Base-by-base conservation (phyloP, 2,329 filamentous ascomycete genomes). In the Talaromyces sp. region DNA sequence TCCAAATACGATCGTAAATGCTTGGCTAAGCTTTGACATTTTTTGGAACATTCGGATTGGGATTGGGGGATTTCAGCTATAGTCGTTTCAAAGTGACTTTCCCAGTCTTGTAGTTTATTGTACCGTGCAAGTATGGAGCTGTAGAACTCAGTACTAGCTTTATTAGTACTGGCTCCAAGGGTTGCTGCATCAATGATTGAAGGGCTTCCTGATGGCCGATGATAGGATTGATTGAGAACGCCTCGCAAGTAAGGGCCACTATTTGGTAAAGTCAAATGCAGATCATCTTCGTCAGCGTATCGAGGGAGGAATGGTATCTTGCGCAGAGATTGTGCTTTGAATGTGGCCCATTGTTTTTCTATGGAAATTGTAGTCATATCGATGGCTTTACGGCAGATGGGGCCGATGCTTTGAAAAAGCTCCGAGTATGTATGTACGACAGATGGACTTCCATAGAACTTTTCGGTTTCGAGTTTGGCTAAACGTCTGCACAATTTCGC, bases 401-500 rank as follows among this genome's bases (percentile, higher is more conserved):
- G 31, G n/a, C 5, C 11, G 25, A 50, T 17, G n/a, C 17, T 8
- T 19, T 8, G 7, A 7, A 61, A 39, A 15, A 61, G 43, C 5
- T n/a, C 2, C n/a, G 43, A 61, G 25, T 61, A 61, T n/a, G 59
- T 60, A 7, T 1, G 19, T 5, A 9, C 35, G 33, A 39, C 15
- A 13, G 49, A 19, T 8, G 65, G 15, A 17, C 65, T 65, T 54
- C 72, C 65, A 7, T 68, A 62, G 35, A 61, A 60, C 17, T 71
- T 74, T 56, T 83, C 80, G 0, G 71, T 69, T 37, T 87, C 82
- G 0, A 89, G 69, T 70, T 90, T 90, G 0, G 82, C 83, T 15
- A 89, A 79, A 0, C 87, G 83, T 25, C 84, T 81, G 67, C 82
- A 83, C 0, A 89, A 73, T 70, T 89, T 90, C 37, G 81, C 74